Evolutionary conservation across 306 rosid genomes (phyloP).

Genomic region (Dalbergia cultrata): DNA sequence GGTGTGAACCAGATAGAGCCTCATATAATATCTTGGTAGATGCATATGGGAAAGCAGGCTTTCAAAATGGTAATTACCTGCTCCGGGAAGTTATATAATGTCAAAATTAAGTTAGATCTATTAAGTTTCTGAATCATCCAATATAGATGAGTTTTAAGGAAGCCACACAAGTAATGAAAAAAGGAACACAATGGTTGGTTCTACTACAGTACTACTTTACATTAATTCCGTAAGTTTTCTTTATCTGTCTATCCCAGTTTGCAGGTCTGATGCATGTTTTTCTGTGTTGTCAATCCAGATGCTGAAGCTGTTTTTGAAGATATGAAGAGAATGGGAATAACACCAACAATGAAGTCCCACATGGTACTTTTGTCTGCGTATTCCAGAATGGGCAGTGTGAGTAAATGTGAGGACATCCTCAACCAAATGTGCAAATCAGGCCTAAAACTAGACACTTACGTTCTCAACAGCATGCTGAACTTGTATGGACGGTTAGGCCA

Average conservation of each 20-base stretch:
- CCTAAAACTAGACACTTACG: slow-evolving; percentile 78
- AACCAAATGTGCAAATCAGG: slow-evolving; percentile 80
- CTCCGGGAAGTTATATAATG: not conserved
- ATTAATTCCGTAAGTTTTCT: not conserved
- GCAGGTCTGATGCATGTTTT: not conserved
- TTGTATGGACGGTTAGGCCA: slow-evolving; percentile 83
- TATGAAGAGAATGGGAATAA: slow-evolving; percentile 85
- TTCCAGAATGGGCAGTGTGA: slow-evolving; percentile 72
- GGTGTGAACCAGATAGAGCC: slow-evolving; percentile 98
- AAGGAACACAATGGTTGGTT: not conserved
- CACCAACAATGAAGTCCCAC: slow-evolving; percentile 94
- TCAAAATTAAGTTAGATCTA: not conserved
- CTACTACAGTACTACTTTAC: not conserved
- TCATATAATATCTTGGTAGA: slow-evolving; percentile 94
- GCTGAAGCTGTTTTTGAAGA: slow-evolving; percentile 80
- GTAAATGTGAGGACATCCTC: slow-evolving; percentile 81
- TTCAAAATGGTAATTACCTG: slow-evolving; percentile 73
- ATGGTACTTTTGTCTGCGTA: slow-evolving; percentile 89
- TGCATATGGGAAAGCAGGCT: slow-evolving; percentile 95
- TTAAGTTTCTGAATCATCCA: not conserved
- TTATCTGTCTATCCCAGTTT: too few species aligned
- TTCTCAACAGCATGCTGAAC: slow-evolving; percentile 86
- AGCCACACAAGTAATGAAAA: not conserved
- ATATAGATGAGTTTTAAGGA: slow-evolving; percentile 1
- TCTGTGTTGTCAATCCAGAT: slow-evolving; percentile 52